Percentiles rank a stretch among this genome's conserved stretches.
Conservation (phyloP, 768 basidiomycete species). For the Agaricus sinodeliciosus region DNA sequence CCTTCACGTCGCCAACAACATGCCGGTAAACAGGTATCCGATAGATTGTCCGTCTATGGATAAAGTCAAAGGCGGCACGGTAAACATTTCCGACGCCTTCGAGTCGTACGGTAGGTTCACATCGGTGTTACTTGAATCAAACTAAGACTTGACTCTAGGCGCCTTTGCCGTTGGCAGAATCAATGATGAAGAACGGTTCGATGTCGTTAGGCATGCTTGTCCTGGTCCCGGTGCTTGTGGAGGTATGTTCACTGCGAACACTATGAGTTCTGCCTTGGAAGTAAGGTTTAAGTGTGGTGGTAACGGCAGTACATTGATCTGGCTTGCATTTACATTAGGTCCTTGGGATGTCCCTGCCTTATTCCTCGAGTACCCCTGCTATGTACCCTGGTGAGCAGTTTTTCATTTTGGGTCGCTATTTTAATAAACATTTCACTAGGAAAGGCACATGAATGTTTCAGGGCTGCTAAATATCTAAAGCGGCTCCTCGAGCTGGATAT, state of each 20-base stretch:
- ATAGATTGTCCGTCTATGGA: slow-evolving; percentile 76
- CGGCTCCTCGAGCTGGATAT: slow-evolving; percentile 69
- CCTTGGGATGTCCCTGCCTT: slow-evolving; percentile 81
- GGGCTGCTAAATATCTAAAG: slow-evolving; percentile 72
- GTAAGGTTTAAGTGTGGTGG: slow-evolving; percentile 12
- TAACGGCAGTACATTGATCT: background rate
- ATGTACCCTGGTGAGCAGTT: slow-evolving; percentile 48
- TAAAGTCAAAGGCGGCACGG: slow-evolving; percentile 69
- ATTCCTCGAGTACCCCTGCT: slow-evolving; percentile 76
- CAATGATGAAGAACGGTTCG: slow-evolving; percentile 71
- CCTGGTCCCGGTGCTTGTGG: slow-evolving; percentile 83
- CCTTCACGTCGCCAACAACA: slow-evolving; percentile 14
- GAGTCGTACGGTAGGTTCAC: slow-evolving; percentile 63
- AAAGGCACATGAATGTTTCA: slow-evolving; percentile 78
- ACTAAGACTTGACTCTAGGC: slow-evolving; percentile 31
- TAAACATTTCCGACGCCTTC: slow-evolving; percentile 81
- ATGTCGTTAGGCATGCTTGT: slow-evolving; percentile 82
- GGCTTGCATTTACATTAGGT: slow-evolving; percentile 25
- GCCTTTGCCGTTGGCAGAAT: slow-evolving; percentile 75
- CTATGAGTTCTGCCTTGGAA: slow-evolving; percentile 82
- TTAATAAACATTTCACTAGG: slow-evolving; percentile 30
- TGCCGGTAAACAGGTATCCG: background rate
- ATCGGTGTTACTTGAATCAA: background rate
- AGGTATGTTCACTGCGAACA: slow-evolving; percentile 89
- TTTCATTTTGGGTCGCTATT: background rate